These are phyloP conservation scores for Mortierella alpina DNA, from an alignment of 192 early-diverging fungal species.

Conservation along the genomic window DNA sequence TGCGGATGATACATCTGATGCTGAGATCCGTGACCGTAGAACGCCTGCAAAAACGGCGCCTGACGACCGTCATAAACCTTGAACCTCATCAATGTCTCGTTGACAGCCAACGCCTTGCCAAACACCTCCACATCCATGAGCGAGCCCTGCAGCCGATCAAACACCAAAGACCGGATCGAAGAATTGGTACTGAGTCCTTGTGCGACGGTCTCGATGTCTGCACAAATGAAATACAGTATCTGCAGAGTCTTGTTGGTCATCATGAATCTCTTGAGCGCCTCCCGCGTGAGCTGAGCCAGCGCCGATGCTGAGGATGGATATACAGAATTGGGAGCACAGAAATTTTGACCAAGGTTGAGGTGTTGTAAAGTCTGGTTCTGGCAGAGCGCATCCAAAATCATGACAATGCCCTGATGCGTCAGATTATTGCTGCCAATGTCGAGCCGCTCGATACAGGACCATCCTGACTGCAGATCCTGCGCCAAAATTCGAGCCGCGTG, in stretches of 20 bases:
- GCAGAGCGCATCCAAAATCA: constrained; percentile 27
- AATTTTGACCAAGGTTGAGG: constrained; percentile 34
- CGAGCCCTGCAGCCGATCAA: constrained; percentile 30
- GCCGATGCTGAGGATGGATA: constrained; percentile 12
- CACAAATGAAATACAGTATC: constrained; percentile 23
- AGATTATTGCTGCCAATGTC: constrained; percentile 27
- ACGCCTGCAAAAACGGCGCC: constrained; percentile 23
- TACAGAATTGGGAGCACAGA: constrained; percentile 6
- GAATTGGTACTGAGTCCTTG: constrained; percentile 17
- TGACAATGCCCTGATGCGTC: constrained; percentile 28
- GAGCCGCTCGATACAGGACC: constrained; percentile 23
- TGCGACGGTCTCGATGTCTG: constrained; percentile 19
- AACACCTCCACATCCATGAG: constrained; percentile 24
- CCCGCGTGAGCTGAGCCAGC: constrained; percentile 2
- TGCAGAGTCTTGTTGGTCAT: constrained; percentile 29
- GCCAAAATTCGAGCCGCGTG: constrained; percentile 22
- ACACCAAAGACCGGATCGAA: constrained; percentile 16
- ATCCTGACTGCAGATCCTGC: constrained; percentile 17
- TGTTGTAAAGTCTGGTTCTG: constrained; percentile 21
- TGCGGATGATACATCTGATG: background rate
- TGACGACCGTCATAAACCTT: constrained; percentile 30
- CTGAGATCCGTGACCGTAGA: constrained; percentile 6
- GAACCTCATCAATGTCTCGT: constrained; percentile 34
- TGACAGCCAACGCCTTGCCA: constrained; percentile 19
- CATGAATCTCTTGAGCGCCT: constrained; percentile 18